Evolutionary conservation across 495 filamentous ascomycete genomes (phyloP), one percentile per base, ranked within the genome.

Genomic region (Parathielavia appendiculata): DNA sequence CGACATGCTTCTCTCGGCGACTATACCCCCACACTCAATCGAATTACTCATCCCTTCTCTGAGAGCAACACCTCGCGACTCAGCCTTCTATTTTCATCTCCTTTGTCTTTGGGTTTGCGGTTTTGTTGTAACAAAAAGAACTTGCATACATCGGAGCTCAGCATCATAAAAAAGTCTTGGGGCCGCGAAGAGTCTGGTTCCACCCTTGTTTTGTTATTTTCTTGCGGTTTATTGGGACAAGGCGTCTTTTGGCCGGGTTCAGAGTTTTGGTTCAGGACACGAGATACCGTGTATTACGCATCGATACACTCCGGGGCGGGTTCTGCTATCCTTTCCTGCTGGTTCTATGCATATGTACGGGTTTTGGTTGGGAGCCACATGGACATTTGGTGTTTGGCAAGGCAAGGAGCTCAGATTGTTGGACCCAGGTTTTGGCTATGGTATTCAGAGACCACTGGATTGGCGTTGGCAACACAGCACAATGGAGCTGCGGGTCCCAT

Each of bases 71-170:
- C 46, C 23, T 63, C 68, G 63, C 66, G 61, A 65, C 63, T 67
- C 63, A 60, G 44, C 51, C 51, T 49, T 51, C 39, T 8, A 45
- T 7, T 17, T 55, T 46, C 36, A 60, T 69, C 60, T 66, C 66
- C 56, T 75, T 75, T 72, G 69, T 66, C 59, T 59, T 54, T 61
- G 40, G 41, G 52, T 40, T 43, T 53, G 44, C 56, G 68, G 65
- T 68, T 66, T 68, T 73, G 69, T 75, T 78, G 74, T 76, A 77
- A 63, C 74, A 71, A 72, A 70, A 69, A 75, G 38, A 51, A 58
- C 16, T 72, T 53, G 75, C 75, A 76, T 78, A 72, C 72, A 75
- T 70, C 68, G 75, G 76, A 76, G 75, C 73, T 76, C 73, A 76
- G 73, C 74, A 78, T 77, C 66, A 75, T 76, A 75, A 76, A 69